Evolutionary conservation across 371 early-diverging fungal species (phyloP).

Genomic region (Zychaea mexicana): DNA sequence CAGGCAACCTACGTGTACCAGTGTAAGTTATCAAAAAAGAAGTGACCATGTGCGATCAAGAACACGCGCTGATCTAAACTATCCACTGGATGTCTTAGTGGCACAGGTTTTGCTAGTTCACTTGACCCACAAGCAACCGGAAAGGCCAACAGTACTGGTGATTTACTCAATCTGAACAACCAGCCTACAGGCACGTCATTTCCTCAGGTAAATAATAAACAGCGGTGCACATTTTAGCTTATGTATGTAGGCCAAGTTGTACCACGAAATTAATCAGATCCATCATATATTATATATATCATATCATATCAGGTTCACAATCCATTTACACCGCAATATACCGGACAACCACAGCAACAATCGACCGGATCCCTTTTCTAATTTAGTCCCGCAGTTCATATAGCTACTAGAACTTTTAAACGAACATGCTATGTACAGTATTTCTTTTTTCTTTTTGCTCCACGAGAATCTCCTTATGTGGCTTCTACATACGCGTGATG

Average conservation of each 20-base stretch:
- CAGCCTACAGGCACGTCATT: not conserved
- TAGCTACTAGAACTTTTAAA: too few relatives aligned
- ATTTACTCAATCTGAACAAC: not conserved
- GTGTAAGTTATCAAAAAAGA: slow-evolving; percentile 26
- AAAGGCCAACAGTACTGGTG: not conserved
- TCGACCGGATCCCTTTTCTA: not conserved
- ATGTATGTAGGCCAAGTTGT: not conserved
- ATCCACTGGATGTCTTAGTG: slow-evolving; percentile 19
- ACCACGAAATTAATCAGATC: not conserved
- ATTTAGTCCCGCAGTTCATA: too few relatives aligned
- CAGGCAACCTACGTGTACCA: slow-evolving; percentile 51
- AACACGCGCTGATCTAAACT: not conserved
- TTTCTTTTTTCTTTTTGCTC: not conserved
- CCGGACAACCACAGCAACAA: not conserved
- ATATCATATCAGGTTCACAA: not conserved
- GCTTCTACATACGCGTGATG: too few relatives aligned
- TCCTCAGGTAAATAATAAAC: not conserved
- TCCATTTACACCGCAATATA: not conserved
- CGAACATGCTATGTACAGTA: too few relatives aligned
- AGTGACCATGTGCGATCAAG: not conserved
- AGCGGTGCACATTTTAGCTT: not conserved
- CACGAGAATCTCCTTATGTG: too few relatives aligned
- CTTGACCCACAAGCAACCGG: slow-evolving; percentile 17
- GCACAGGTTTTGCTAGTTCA: slow-evolving; percentile 41
- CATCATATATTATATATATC: not conserved